Percentiles rank a stretch among this genome's conserved stretches.
Evolutionary conservation across 305 asterid species (phyloP).

Genomic region (Striga hermonthica): DNA sequence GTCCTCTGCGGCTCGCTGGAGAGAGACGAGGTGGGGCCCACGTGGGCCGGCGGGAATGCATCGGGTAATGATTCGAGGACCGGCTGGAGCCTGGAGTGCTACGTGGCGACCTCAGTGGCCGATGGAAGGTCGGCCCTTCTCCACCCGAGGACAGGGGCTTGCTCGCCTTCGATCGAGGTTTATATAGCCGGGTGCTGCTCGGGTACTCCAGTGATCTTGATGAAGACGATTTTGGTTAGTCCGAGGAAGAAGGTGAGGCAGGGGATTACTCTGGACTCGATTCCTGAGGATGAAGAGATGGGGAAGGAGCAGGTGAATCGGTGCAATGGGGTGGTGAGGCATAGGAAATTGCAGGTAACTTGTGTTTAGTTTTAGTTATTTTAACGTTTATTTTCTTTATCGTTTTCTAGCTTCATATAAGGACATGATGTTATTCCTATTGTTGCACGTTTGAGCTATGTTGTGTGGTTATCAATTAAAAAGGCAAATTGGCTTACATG

Average conservation of each 20-base stretch:
- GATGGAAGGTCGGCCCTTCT: slow-evolving; percentile 48
- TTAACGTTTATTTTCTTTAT: background rate
- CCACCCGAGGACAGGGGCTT: slow-evolving; percentile 47
- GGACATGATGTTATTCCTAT: background rate
- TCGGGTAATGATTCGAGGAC: slow-evolving; percentile 43
- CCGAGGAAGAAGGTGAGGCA: slow-evolving; percentile 69
- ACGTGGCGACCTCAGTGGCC: slow-evolving; percentile 43
- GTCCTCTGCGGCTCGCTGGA: slow-evolving; percentile 73
- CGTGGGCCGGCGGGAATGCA: slow-evolving; percentile 47
- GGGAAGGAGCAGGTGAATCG: slow-evolving; percentile 42
- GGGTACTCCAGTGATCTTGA: slow-evolving; percentile 67
- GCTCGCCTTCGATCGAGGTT: slow-evolving; percentile 69
- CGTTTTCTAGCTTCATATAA: too few species aligned
- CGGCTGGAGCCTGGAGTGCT: slow-evolving; percentile 85
- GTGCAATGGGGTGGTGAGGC: slow-evolving; percentile 45
- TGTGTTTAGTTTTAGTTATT: background rate
- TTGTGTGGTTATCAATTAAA: background rate
- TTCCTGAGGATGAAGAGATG: slow-evolving; percentile 73
- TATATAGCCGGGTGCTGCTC: slow-evolving; percentile 87
- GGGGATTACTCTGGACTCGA: slow-evolving; percentile 54
- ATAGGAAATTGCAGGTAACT: slow-evolving; percentile 49
- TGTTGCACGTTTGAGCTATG: background rate
- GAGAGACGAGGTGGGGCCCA: slow-evolving; percentile 45
- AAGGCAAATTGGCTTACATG: background rate
- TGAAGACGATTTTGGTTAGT: slow-evolving; percentile 61